phyloP scores from a whole-genome alignment of 169 alveolate genomes.

The Plasmodium ovale region DNA sequence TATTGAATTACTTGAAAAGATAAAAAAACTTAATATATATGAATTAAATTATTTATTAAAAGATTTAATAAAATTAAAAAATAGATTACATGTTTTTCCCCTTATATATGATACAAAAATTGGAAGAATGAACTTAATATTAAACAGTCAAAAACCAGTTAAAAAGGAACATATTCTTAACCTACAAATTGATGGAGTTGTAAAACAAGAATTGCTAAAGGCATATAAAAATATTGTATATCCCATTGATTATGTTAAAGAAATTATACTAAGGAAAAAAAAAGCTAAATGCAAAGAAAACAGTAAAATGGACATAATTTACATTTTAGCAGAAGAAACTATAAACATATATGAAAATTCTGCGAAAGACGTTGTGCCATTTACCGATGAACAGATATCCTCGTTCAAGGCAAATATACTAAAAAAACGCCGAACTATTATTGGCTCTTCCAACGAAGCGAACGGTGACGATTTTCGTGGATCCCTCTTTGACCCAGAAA shows the following conservation, averaged over 20 bases:
- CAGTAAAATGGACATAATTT: slow-evolving; percentile 22
- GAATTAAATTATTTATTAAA: slow-evolving; percentile 68
- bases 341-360: slow-evolving; percentile 72
- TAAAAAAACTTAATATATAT: slow-evolving; percentile 18
- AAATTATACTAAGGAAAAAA: slow-evolving; percentile 45
- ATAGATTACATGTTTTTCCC: slow-evolving; percentile 33
- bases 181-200: slow-evolving; percentile 3
- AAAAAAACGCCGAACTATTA: slow-evolving; percentile 1
- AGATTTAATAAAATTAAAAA: slow-evolving; percentile 68
- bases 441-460: neutral
- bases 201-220: slow-evolving; percentile 53
- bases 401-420: slow-evolving; percentile 1
- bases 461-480: slow-evolving; percentile 17
- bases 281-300: slow-evolving; percentile 5
- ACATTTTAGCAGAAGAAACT: slow-evolving; percentile 71
- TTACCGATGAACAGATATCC: slow-evolving; percentile 26
- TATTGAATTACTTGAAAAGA: slow-evolving; percentile 24
- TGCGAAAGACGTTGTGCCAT: slow-evolving; percentile 69
- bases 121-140: slow-evolving; percentile 56
- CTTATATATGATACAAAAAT: slow-evolving; percentile 4
- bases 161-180: slow-evolving; percentile 44
- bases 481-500: slow-evolving; percentile 46
- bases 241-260: slow-evolving; percentile 64
- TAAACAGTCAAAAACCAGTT: slow-evolving; percentile 72
- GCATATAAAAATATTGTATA: slow-evolving; percentile 29